These are phyloP conservation scores for Mycosphaerella arachidis DNA, from an alignment of 2,329 filamentous ascomycete species.

Conservation along the genomic window DNA sequence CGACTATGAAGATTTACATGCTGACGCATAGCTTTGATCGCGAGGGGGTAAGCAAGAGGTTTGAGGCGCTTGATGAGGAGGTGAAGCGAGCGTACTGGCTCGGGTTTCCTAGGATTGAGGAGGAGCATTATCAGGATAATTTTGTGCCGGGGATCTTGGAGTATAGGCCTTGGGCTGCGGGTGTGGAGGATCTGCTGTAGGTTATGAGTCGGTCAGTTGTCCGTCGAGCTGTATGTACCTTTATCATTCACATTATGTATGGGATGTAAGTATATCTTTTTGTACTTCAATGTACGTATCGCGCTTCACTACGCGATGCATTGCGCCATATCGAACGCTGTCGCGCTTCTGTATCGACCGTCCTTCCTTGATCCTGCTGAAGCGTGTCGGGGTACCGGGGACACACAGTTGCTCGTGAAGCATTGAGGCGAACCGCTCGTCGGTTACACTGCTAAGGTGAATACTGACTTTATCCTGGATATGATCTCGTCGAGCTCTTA, in stretches of 20 bases:
- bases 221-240: not conserved
- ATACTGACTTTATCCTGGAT: too few species aligned
- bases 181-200: not conserved
- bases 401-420: too few species aligned
- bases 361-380: too few species aligned
- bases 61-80: not conserved
- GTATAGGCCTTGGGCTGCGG: not conserved
- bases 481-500: too few species aligned
- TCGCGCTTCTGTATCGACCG: too few species aligned
- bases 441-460: too few species aligned
- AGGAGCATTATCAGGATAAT: not conserved
- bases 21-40: not conserved
- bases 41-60: not conserved
- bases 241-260: not conserved
- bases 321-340: too few species aligned
- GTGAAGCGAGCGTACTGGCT: not conserved
- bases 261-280: too few species aligned
- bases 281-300: too few species aligned
- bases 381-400: too few species aligned
- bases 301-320: too few species aligned
- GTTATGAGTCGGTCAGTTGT: not conserved
- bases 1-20: not conserved
- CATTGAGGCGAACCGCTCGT: too few species aligned
- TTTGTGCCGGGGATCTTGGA: not conserved
- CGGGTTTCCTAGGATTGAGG: not conserved